These are phyloP conservation scores for Tetracladium setigerum DNA, from an alignment of 495 filamentous ascomycete species.

Conservation along the genomic window DNA sequence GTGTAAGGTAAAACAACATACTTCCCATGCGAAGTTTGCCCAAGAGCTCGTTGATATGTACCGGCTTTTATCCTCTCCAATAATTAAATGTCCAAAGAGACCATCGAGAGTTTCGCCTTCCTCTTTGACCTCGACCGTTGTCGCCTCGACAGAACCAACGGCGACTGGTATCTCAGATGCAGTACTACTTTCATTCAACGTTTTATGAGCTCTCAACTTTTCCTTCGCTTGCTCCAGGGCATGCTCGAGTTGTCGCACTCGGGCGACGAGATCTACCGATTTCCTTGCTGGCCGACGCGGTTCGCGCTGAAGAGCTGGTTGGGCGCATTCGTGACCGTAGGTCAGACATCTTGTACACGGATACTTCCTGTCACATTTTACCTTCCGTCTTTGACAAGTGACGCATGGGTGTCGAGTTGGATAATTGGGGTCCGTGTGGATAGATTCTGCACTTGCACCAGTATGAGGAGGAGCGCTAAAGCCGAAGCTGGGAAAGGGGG, in stretches of 20 bases:
- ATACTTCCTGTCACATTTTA: neutral
- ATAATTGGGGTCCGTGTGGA: no score
- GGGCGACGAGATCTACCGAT: neutral
- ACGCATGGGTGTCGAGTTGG: neutral
- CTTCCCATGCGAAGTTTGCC: neutral
- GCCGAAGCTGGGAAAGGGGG: no score
- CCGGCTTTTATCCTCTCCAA: neutral
- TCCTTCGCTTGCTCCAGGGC: neutral
- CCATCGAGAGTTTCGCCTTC: neutral
- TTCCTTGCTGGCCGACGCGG: neutral
- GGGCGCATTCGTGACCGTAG: neutral
- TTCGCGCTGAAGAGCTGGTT: neutral
- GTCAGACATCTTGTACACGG: neutral
- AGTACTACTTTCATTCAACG: neutral
- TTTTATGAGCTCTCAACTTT: neutral
- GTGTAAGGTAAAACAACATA: no score
- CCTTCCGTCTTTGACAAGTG: conserved; percentile 1
- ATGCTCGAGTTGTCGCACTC: conserved; percentile 1
- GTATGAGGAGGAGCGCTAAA: no score
- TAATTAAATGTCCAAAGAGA: neutral
- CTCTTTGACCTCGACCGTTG: neutral
- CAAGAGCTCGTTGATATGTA: conserved; percentile 1
- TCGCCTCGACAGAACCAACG: no score
- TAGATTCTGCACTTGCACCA: no score
- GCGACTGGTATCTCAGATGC: neutral